phyloP scores from a whole-genome alignment of 2,329 filamentous ascomycete genomes.

The Aspergillus glaucus region DNA sequence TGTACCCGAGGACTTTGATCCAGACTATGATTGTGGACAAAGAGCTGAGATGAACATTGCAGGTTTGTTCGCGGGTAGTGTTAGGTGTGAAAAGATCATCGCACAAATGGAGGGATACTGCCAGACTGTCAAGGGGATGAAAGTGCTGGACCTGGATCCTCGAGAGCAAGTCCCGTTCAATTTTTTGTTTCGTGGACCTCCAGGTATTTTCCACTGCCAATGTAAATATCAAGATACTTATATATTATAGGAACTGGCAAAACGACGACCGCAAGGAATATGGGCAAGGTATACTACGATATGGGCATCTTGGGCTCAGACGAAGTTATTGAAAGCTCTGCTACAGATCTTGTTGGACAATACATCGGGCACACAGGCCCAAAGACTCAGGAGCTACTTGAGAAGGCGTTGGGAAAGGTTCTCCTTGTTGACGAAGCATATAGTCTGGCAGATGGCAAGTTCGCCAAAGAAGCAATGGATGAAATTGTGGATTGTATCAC shows the following conservation, averaged over 20 bases:
- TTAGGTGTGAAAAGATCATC: conserved; percentile 55
- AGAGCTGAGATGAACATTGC: conserved; percentile 44
- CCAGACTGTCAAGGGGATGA: conserved; percentile 47
- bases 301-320: conserved; percentile 59
- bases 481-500: conserved; percentile 49
- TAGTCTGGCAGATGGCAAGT: conserved; percentile 52
- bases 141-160: conserved; percentile 48
- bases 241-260: conserved; percentile 59
- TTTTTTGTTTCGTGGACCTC: conserved; percentile 62
- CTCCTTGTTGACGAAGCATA: conserved; percentile 71
- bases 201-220: conserved; percentile 41
- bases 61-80: conserved; percentile 51
- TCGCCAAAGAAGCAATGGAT: conserved; percentile 51
- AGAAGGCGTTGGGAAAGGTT: conserved; percentile 58
- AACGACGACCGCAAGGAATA: conserved; percentile 64
- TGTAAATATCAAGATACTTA: neutral
- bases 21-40: conserved; percentile 51
- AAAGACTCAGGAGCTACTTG: conserved; percentile 55
- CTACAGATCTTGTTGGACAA: conserved; percentile 61
- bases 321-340: conserved; percentile 61
- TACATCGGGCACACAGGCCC: conserved; percentile 66
- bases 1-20: conserved; percentile 48
- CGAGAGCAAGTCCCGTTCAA: conserved; percentile 57
- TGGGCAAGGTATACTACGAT: conserved; percentile 70
- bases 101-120: conserved; percentile 51